Conservation (phyloP, 2,329 filamentous ascomycete genomes). For the Botrytis galanthina region DNA sequence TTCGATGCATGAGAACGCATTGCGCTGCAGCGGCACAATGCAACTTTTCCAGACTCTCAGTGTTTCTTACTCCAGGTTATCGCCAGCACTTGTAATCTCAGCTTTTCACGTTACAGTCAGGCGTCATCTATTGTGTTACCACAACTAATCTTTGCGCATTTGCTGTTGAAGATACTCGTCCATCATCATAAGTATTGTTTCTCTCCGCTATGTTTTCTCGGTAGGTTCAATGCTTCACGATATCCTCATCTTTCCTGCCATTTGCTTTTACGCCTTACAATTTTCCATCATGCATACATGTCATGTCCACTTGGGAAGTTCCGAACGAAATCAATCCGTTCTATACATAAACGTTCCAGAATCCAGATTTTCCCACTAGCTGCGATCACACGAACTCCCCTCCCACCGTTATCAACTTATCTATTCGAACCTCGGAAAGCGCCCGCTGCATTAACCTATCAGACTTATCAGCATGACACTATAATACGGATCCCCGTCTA, state of each 20-base stretch:
- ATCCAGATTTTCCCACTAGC: not conserved
- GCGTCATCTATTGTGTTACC: not conserved
- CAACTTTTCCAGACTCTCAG: not conserved
- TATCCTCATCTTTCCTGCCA: not conserved
- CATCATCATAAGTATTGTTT: not conserved
- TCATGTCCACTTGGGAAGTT: not conserved
- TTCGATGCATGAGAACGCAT: conserved; percentile 3
- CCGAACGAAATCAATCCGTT: not conserved
- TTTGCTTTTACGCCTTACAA: not conserved
- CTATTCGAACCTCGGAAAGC: conserved; percentile 6
- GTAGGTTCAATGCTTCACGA: not conserved
- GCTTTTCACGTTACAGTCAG: not conserved
- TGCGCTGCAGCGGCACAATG: not conserved
- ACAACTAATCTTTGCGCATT: not conserved
- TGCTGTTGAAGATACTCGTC: not conserved
- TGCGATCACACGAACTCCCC: conserved; percentile 21
- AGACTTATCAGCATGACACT: conserved; percentile 21
- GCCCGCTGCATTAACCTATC: conserved; percentile 10
- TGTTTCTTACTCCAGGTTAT: not conserved
- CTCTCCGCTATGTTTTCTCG: not conserved
- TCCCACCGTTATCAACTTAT: conserved; percentile 20
- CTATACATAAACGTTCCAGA: conserved; percentile 2
- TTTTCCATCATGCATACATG: not conserved
- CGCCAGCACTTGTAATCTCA: not conserved
- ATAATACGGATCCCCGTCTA: conserved; percentile 12